Evolutionary conservation across 805 yeast species (phyloP).

Genomic region (Yamadazyma nakazawae): DNA sequence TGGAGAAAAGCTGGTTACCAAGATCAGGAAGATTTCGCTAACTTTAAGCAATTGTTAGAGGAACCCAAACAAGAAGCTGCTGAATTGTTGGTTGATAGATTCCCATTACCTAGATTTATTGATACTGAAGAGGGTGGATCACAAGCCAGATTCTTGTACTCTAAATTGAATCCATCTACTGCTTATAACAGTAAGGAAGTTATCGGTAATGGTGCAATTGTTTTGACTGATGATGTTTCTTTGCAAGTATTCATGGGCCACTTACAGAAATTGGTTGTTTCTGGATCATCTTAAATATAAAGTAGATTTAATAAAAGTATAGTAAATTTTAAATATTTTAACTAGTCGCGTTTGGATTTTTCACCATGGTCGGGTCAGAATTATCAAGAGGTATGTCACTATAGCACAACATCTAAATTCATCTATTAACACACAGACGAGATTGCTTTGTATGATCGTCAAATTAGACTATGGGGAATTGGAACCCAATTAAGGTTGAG

Average conservation of each 20-base stretch:
- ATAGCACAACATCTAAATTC: background rate
- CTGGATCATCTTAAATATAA: constrained; percentile 12
- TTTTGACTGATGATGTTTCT: constrained; percentile 59
- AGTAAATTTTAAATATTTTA: background rate
- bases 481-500: constrained; percentile 82
- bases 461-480: constrained; percentile 93
- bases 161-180: constrained; percentile 66
- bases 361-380: constrained; percentile 1
- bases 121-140: constrained; percentile 77
- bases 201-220: constrained; percentile 28
- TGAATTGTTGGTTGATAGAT: constrained; percentile 59
- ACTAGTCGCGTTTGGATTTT: background rate
- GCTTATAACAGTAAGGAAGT: constrained; percentile 33
- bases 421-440: constrained; percentile 49
- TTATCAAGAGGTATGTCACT: constrained; percentile 15
- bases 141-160: constrained; percentile 68
- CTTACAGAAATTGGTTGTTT: constrained; percentile 38
- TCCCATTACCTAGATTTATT: constrained; percentile 69
- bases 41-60: constrained; percentile 57
- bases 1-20: constrained; percentile 68
- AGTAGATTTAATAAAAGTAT: background rate
- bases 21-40: constrained; percentile 55
- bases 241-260: constrained; percentile 56
- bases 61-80: constrained; percentile 66
- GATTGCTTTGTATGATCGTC: constrained; percentile 89